Base-by-base conservation (phyloP, 2,329 filamentous ascomycete genomes). In the Neobulgaria alba region DNA sequence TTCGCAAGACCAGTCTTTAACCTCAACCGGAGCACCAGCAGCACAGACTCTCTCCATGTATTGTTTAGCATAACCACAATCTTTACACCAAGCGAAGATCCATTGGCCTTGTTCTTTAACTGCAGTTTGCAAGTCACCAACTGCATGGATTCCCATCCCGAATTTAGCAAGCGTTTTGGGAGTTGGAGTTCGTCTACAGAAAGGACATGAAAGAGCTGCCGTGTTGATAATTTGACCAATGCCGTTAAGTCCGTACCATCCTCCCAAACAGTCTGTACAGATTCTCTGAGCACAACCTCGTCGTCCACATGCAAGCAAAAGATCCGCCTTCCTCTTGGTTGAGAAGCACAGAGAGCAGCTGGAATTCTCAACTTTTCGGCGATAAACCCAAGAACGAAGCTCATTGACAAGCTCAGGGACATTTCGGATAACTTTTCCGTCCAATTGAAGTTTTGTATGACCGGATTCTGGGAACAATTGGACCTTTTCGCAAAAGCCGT, bases 331-430 rank as follows among this genome's bases (percentile, higher is more conserved):
- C 10, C 36, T 21, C n/a, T 38, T 36, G 19, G 20, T 29, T 10
- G 48, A 45, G 45, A 45, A 48, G 21, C 48, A 51, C 1, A 51
- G 41, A 8, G 46, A 45, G 29, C 48, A 51, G 9, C 29, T 45
- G 12, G 38, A 39, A 12, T 23, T 29, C 34, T 51, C 39, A 10
- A 36, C 36, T 10, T 32, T 38, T 4, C 46, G 41, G 16, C 43
- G 29, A 10, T 29, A 43, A 14, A 51, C 19, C 49, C 49, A 51
- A 10, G 37, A 32, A 26, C 43, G n/a, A 9, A 51, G 45, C 20
- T 46, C 16, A 2, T 20, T 16, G 5, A 46, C 29, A 2, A 51
- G 31, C 1, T 29, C 35, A 10, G 38, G 33, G 8, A 23, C 10
- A 26, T 51, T 51, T 12, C 38, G 49, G 10, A 49, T 23, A 2